A percentile compares a stretch with the other conserved stretches of the same genome.
These are phyloP conservation scores for Chaetomium sp. DNA, from an alignment of 2,329 filamentous ascomycete genomes.

Conservation along the genomic window DNA sequence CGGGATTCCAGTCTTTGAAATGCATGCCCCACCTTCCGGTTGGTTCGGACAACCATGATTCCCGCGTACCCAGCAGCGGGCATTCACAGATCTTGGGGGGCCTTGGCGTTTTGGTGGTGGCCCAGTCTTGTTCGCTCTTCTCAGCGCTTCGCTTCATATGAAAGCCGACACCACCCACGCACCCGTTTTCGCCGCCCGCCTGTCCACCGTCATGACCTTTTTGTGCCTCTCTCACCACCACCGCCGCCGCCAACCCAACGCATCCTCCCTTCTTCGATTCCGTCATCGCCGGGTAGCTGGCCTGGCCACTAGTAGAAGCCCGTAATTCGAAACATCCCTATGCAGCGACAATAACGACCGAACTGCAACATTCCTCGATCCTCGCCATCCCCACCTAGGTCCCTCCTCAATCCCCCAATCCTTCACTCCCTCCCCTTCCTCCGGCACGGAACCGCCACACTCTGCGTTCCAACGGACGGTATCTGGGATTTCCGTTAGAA, in stretches of 20 bases:
- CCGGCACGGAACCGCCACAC: slow-evolving; percentile 11
- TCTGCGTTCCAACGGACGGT: slow-evolving; percentile 9
- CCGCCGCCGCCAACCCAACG: neutral
- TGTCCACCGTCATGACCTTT: slow-evolving; percentile 14
- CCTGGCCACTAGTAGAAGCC: neutral
- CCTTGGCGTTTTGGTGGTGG: slow-evolving; percentile 10
- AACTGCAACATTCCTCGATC: neutral
- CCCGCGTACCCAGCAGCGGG: slow-evolving; percentile 15
- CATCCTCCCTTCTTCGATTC: neutral
- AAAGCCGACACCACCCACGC: slow-evolving; percentile 15
- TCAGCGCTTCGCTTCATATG: slow-evolving; percentile 18
- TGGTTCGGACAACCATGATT: slow-evolving; percentile 15
- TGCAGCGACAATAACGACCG: slow-evolving; percentile 31
- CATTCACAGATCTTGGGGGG: neutral
- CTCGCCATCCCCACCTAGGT: neutral
- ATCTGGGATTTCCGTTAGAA: neutral
- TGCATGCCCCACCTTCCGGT: neutral
- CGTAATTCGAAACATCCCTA: slow-evolving; percentile 27
- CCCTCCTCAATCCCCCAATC: neutral
- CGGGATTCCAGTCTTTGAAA: neutral
- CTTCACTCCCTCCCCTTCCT: neutral
- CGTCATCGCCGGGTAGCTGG: neutral
- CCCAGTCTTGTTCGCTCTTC: slow-evolving; percentile 10
- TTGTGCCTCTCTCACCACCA: neutral
- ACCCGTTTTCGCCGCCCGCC: neutral